Base-by-base conservation (phyloP, 2,329 filamentous ascomycete species). In the Stenocarpella maydis region DNA sequence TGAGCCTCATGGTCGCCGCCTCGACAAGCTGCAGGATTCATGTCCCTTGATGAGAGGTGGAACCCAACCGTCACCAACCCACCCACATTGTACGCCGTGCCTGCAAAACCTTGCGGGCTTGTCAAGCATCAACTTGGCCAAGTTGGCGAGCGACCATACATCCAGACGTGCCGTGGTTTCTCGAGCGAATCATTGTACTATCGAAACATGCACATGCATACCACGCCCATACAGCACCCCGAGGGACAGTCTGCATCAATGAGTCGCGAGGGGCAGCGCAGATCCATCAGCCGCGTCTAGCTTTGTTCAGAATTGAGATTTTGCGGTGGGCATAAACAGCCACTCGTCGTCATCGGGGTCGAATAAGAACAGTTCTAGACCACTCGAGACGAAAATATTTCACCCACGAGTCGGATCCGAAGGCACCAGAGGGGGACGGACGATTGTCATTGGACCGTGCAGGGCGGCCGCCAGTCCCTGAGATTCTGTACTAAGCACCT, bases 291-390 rank as follows among this genome's bases (percentile, higher is more conserved):
- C 58, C 41, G 17, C 41, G 43, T 61, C 34, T 43, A 39, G 39
- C 39, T 39, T 31, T 39, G 34, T 39, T 58, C 54, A 28, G 14
- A 60, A 24, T 47, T 47, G 41, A 47, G 19, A 6, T 17, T 12
- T 28, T 61, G n/a, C 58, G 58, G 58, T 47, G 58, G 19, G 21
- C 58, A 47, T 37, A 34, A 61, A 61, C 41, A 47, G 58, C 26
- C 21, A 7, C 9, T 12, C 10, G 7, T 9, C 41, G 14, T 47
- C 26, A 21, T 24, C 28, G 41, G 34, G 58, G 58, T 26, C 26
- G 17, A 34, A 31, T 28, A 47, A n/a, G n/a, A n/a, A 31, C 26
- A 12, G 19, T 47, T 41, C 41, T 41, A 17, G 34, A 61, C 34
- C 34, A 26, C 19, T 61, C 58, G n/a, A 61, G 41, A 61, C 43